A percentile compares a stretch with the other conserved stretches of the same genome.
phyloP scores from a whole-genome alignment of 2,329 filamentous ascomycete species.

The Domatiomyces globalis region DNA sequence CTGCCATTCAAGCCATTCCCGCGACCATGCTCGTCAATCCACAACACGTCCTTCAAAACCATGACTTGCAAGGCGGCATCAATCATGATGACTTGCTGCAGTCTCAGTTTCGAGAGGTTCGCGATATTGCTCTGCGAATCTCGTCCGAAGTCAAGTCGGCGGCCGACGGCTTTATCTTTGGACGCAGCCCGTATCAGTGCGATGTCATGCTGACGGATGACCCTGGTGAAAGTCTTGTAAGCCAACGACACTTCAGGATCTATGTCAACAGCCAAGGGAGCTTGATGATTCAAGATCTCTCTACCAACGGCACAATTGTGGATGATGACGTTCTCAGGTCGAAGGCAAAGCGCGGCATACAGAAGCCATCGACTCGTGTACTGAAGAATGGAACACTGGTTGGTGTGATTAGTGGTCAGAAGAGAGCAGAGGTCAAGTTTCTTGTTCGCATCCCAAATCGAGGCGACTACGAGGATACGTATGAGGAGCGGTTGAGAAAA shows the following conservation, averaged over 20 bases:
- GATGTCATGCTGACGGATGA: constrained; percentile 58
- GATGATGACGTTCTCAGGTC: constrained; percentile 52
- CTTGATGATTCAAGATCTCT: constrained; percentile 84
- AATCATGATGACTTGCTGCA: constrained; percentile 28
- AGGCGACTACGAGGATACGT: constrained; percentile 54
- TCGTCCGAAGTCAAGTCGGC: constrained; percentile 59
- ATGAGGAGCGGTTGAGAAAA: constrained; percentile 51
- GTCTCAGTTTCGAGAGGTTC: constrained; percentile 18
- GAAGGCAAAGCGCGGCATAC: constrained; percentile 6
- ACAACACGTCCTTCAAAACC: constrained; percentile 47
- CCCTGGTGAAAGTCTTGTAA: constrained; percentile 59
- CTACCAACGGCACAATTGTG: constrained; percentile 89
- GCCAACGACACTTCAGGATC: constrained; percentile 92
- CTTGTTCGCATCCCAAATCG: constrained; percentile 70
- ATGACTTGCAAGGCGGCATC: constrained; percentile 26
- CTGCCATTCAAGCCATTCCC: constrained; percentile 57
- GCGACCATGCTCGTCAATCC: constrained; percentile 38
- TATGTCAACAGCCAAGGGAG: constrained; percentile 74
- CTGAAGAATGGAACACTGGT: constrained; percentile 61
- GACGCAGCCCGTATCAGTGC: constrained; percentile 56
- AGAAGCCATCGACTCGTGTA: constrained; percentile 40
- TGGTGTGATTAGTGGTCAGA: constrained; percentile 42
- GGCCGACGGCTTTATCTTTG: constrained; percentile 66
- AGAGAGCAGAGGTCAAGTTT: constrained; percentile 57
- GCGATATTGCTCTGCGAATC: constrained; percentile 65